A percentile compares a stretch with the other conserved stretches of the same genome.
Conservation (phyloP, 1,284 basidiomycete genomes). For the Austroboletus novae-zelandiae region DNA sequence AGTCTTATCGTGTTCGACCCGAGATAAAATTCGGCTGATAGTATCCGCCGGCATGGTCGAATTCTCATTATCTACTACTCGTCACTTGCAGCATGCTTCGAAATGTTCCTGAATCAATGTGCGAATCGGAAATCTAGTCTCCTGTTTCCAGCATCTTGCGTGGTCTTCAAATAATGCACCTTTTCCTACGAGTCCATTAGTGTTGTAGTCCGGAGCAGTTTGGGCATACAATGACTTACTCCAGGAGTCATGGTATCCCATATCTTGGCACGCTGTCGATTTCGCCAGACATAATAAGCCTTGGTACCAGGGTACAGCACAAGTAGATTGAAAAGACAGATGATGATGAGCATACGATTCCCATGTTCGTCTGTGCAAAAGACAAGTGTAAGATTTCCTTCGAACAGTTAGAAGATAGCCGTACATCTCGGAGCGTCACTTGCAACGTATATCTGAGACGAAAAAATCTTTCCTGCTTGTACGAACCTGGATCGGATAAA, state of each 20-base stretch:
- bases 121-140: constrained; percentile 39
- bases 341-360: constrained; percentile 47
- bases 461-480: constrained; percentile 45
- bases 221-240: constrained; percentile 26
- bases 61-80: no score
- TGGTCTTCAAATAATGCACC: constrained; percentile 40
- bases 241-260: constrained; percentile 52
- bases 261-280: constrained; percentile 43
- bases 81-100: no score
- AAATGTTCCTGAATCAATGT: constrained; percentile 19
- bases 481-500: constrained; percentile 36
- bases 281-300: constrained; percentile 49
- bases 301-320: constrained; percentile 53
- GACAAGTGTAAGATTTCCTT: no score
- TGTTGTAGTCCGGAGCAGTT: no score
- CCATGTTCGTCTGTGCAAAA: constrained; percentile 43
- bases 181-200: constrained; percentile 34
- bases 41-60: no score
- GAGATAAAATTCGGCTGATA: no score
- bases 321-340: constrained; percentile 45
- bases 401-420: neutral
- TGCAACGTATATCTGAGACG: constrained; percentile 46
- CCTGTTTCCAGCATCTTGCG: constrained; percentile 37
- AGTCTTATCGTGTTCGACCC: no score
- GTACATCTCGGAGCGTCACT: constrained; percentile 48